These are phyloP conservation scores for Zasmidium angulare DNA, from an alignment of 2,329 filamentous ascomycete species.

Conservation along the genomic window DNA sequence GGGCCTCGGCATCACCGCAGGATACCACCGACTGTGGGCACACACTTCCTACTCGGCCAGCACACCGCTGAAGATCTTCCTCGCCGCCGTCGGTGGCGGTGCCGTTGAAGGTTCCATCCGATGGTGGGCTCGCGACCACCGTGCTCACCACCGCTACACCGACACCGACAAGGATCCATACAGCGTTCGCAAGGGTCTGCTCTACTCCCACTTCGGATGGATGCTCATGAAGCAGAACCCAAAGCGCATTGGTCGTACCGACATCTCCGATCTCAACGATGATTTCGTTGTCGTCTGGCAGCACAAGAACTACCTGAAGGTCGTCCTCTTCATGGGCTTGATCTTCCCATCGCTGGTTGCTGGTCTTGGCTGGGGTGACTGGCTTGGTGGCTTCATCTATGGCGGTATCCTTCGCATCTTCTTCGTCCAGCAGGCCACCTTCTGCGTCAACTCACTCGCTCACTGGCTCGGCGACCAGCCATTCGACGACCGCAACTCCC, in stretches of 20 bases:
- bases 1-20: conserved; percentile 45
- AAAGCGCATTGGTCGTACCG: conserved; percentile 81
- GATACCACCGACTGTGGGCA: conserved; percentile 82
- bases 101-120: conserved; percentile 82
- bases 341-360: conserved; percentile 73
- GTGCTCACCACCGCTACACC: conserved; percentile 87
- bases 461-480: conserved; percentile 92
- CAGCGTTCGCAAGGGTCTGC: conserved; percentile 82
- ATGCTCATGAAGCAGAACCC: conserved; percentile 94
- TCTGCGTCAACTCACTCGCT: conserved; percentile 88
- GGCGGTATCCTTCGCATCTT: conserved; percentile 82
- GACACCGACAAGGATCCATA: conserved; percentile 92
- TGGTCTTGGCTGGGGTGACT: conserved; percentile 79
- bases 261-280: conserved; percentile 85
- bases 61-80: conserved; percentile 74
- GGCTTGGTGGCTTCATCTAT: conserved; percentile 78
- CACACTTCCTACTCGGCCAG: conserved; percentile 80
- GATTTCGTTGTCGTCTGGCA: conserved; percentile 84
- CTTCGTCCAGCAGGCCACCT: conserved; percentile 88
- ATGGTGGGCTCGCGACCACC: conserved; percentile 87
- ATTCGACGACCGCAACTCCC: conserved; percentile 89
- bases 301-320: conserved; percentile 82
- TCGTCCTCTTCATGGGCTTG: conserved; percentile 73
- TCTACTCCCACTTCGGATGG: conserved; percentile 85
- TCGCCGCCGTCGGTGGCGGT: conserved; percentile 77